These are phyloP conservation scores for Metschnikowia vanudenii DNA, from an alignment of 805 yeast species.

Conservation along the genomic window DNA sequence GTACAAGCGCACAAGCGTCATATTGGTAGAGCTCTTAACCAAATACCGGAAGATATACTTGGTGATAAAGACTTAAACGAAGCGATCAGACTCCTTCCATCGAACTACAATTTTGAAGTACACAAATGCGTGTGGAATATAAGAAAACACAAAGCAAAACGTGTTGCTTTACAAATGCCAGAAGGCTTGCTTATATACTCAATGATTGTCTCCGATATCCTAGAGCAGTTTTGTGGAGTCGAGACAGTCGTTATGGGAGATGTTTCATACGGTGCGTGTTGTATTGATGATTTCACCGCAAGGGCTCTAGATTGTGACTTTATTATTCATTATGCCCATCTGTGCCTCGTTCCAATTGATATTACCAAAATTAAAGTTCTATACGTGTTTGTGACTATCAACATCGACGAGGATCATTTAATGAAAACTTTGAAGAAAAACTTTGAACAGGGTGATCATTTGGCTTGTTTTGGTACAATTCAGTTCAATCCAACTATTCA, in stretches of 20 bases:
- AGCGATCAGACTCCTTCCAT: conserved; percentile 78
- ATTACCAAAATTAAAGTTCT: conserved; percentile 85
- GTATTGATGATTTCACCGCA: conserved; percentile 96
- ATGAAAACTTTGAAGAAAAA: conserved; percentile 72
- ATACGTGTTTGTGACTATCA: conserved; percentile 93
- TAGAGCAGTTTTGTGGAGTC: conserved; percentile 85
- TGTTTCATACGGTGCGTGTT: conserved; percentile 97
- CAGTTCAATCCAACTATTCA: conserved; percentile 96
- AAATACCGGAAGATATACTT: conserved; percentile 83
- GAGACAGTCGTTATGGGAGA: conserved; percentile 97
- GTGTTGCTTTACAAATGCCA: conserved; percentile 96
- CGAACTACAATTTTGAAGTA: conserved; percentile 92
- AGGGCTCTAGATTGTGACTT: conserved; percentile 90
- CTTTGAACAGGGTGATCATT: conserved; percentile 57
- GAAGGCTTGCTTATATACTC: conserved; percentile 91
- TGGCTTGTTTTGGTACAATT: conserved; percentile 92
- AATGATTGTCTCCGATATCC: conserved; percentile 82
- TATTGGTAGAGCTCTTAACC: conserved; percentile 69
- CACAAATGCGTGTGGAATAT: conserved; percentile 96
- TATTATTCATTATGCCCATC: conserved; percentile 94
- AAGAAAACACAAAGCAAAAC: conserved; percentile 63
- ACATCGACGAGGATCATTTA: conserved; percentile 80
- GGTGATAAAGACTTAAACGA: conserved; percentile 78
- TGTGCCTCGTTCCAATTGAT: conserved; percentile 94
- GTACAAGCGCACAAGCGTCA: conserved; percentile 20